Conservation (phyloP, 169 alveolate genomes). For the Ichthyophthirius multifiliis region DNA sequence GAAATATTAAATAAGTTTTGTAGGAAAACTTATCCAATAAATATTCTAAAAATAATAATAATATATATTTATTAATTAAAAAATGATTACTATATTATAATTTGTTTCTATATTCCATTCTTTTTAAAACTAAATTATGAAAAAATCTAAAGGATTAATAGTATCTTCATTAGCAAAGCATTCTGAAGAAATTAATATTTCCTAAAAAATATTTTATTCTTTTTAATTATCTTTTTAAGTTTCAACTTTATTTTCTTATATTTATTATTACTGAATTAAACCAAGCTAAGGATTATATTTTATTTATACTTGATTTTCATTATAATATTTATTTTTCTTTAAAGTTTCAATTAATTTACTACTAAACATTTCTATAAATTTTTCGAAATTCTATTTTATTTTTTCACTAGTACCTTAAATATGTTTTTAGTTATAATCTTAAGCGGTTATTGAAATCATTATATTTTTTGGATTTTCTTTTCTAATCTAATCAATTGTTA, state of each 20-base stretch:
- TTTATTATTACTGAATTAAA: not conserved
- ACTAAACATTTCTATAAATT: not conserved
- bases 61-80: not conserved
- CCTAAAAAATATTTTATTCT: not conserved
- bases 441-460: not conserved
- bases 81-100: not conserved
- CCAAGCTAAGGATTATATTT: not conserved
- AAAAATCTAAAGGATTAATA: not conserved
- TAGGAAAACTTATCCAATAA: conserved; percentile 1
- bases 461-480: not conserved
- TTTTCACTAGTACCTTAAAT: not conserved
- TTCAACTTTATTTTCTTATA: not conserved
- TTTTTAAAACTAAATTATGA: not conserved
- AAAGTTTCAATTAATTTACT: not conserved
- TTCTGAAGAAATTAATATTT: not conserved
- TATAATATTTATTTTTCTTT: not conserved
- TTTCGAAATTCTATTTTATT: not conserved
- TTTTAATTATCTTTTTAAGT: not conserved
- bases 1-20: not conserved
- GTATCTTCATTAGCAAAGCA: not conserved
- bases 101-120: not conserved
- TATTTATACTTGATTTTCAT: not conserved
- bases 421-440: not conserved
- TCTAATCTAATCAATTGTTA: not conserved
- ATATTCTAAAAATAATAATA: not conserved